phyloP scores from a whole-genome alignment of 352 stramenopile genomes.

The Phytopythium montanum region DNA sequence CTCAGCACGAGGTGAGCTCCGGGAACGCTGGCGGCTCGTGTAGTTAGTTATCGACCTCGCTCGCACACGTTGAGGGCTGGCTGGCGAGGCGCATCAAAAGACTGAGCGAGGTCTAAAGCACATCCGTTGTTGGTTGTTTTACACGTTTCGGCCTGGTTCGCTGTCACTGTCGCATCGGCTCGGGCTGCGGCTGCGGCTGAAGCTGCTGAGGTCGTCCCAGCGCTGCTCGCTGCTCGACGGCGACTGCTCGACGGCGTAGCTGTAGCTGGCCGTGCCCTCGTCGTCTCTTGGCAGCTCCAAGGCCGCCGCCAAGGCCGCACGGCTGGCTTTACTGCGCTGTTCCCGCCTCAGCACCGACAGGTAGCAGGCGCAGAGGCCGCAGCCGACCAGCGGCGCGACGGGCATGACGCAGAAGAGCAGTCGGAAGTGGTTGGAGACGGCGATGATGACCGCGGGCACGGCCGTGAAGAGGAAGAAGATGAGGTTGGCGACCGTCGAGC shows the following conservation, averaged over 20 bases:
- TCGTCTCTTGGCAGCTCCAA: neutral
- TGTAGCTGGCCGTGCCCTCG: neutral
- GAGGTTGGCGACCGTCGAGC: neutral
- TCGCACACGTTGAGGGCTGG: no score
- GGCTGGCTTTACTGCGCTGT: neutral
- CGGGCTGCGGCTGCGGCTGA: neutral
- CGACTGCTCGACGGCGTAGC: neutral
- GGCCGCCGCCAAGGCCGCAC: no score
- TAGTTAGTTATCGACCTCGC: no score
- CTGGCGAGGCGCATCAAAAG: no score
- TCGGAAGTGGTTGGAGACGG: neutral
- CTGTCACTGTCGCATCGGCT: neutral
- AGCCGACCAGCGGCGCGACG: slow-evolving; percentile 1
- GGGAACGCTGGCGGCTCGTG: no score
- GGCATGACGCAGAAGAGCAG: neutral
- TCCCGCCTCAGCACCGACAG: neutral
- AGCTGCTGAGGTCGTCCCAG: neutral
- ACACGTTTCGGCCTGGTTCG: neutral
- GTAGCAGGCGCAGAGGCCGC: neutral
- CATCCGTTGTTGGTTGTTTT: neutral
- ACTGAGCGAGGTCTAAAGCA: no score
- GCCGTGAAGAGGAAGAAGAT: neutral
- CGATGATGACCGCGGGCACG: neutral
- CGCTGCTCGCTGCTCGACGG: neutral
- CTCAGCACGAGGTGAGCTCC: neutral